Percentiles rank a stretch among this genome's conserved stretches.
These are phyloP conservation scores for Dactylonectria estremocensis DNA, from an alignment of 2,329 filamentous ascomycete genomes.

Conservation along the genomic window DNA sequence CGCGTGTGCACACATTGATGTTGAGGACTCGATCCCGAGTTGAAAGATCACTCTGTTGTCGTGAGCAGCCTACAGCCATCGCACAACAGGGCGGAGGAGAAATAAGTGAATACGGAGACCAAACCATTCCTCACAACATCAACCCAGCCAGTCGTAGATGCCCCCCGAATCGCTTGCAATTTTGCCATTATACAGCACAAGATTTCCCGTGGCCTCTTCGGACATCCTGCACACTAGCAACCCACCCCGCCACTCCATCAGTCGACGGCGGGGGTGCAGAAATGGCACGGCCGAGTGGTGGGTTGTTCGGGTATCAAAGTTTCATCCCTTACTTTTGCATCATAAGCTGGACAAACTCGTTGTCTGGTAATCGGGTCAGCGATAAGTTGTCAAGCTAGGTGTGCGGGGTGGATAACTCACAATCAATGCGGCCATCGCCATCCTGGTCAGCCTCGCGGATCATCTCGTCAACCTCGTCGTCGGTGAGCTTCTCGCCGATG, in stretches of 20 bases:
- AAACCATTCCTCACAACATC: conserved; percentile 47
- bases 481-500: conserved; percentile 91
- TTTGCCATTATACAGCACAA: conserved; percentile 49
- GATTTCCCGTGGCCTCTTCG: conserved; percentile 40
- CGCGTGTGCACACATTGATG: conserved; percentile 14
- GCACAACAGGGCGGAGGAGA: conserved; percentile 39
- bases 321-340: conserved; percentile 84
- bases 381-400: background rate
- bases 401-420: conserved; percentile 64
- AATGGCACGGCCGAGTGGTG: conserved; percentile 37
- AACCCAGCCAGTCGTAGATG: conserved; percentile 46
- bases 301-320: conserved; percentile 47
- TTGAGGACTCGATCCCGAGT: conserved; percentile 26
- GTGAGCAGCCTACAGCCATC: conserved; percentile 40
- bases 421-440: conserved; percentile 90
- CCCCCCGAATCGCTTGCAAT: conserved; percentile 51
- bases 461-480: conserved; percentile 94
- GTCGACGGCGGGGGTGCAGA: conserved; percentile 30
- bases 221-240: conserved; percentile 36
- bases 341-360: conserved; percentile 95
- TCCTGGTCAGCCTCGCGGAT: conserved; percentile 93
- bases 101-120: conserved; percentile 46
- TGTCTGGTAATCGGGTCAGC: conserved; percentile 70
- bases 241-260: conserved; percentile 29
- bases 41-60: conserved; percentile 45